These are phyloP conservation scores for Lepiota venenata DNA, from an alignment of 768 basidiomycete genomes.

Conservation along the genomic window DNA sequence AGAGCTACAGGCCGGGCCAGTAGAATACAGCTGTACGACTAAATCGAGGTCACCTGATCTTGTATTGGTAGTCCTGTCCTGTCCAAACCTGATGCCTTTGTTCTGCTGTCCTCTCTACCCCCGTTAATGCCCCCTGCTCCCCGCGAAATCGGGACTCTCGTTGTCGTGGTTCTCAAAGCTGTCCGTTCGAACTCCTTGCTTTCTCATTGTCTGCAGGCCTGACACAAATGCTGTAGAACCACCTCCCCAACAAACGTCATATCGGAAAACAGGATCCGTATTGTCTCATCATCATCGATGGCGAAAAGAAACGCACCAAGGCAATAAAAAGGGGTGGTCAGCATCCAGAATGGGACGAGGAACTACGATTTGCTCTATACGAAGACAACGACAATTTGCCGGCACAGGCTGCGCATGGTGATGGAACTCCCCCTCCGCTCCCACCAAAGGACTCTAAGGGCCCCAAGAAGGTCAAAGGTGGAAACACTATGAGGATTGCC, in stretches of 20 bases:
- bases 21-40: background rate
- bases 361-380: conserved; percentile 86
- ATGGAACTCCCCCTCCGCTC: conserved; percentile 58
- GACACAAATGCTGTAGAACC: conserved; percentile 49
- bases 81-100: conserved; percentile 9
- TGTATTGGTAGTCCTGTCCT: conserved; percentile 5
- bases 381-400: conserved; percentile 68
- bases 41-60: conserved; percentile 11
- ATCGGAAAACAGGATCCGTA: conserved; percentile 99
- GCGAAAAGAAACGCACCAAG: conserved; percentile 84
- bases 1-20: conserved; percentile 52
- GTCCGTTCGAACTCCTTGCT: conserved; percentile 45
- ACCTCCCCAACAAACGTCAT: conserved; percentile 86
- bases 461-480: conserved; percentile 59
- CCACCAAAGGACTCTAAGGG: conserved; percentile 61
- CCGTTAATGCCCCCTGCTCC: conserved; percentile 54
- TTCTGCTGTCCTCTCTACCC: background rate
- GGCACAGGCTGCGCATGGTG: conserved; percentile 34
- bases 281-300: conserved; percentile 74
- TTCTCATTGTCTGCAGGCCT: conserved; percentile 19
- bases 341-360: conserved; percentile 99
- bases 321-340: conserved; percentile 97
- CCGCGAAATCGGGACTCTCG: conserved; percentile 87
- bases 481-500: conserved; percentile 70
- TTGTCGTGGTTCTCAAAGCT: conserved; percentile 91